Evolutionary conservation across 192 early-diverging fungal species (phyloP), one percentile per base, ranked within the genome.

Genomic region (Entomortierella chlamydospora): DNA sequence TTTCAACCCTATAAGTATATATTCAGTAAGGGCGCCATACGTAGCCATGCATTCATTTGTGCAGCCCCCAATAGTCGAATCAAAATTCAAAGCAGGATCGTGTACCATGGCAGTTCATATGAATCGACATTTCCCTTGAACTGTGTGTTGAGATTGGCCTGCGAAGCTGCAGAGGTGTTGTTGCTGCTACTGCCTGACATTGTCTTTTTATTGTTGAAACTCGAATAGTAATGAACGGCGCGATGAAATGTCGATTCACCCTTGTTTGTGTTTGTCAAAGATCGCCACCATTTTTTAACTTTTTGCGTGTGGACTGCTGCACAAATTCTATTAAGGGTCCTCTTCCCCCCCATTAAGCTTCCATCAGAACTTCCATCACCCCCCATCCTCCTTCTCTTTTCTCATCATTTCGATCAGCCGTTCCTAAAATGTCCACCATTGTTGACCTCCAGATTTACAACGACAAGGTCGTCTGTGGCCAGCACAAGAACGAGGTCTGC

Each of bases 1-100:
- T 98, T 83, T 99, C 97, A 29, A 99, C 92, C 94, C 94, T 85
- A 41, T 18, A 26, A 30, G 7, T 17, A 33, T 1, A 54, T 20
- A 20, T 8, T 29, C 17, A 51, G 33, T 42, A 63, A 49, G 23
- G 4, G 34, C 10, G 10, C 34, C 45, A 47, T 17, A 47, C 2
- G 2, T 47, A 47, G 45, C 15, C 20, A 47, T 20, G 2, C 20
- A 20, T 47, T 47, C 15, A 4, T 47, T 20, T 22, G 26, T 30
- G 17, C 15, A 34, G 65, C 34, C 10, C 10, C 34, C 4, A 10
- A 10, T 37, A 37, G 34, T 7, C 34, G 10, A 37, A 7, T 37
- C 10, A 37, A 37, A 37, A 4, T 37, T 10, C 10, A 37, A 37
- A 37, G 10, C 34, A 37, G 34, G 56, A 30, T 28, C 8, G 11